Conservation (phyloP, 306 rosid genomes). For the Herpetospermum pedunculosum region DNA sequence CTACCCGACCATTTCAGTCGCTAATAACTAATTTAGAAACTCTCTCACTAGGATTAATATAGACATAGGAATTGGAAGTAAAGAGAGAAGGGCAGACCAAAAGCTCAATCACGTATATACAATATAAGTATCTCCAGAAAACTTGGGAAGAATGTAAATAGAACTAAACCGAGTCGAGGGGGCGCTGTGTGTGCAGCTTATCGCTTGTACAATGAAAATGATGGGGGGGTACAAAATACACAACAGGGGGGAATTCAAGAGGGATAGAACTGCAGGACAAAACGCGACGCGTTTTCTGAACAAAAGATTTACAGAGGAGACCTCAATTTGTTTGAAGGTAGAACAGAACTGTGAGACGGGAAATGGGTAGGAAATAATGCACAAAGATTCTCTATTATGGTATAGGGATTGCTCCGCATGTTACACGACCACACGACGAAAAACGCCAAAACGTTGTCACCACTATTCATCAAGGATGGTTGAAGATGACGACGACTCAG, state of each 20-base stretch:
- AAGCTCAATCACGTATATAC: slow-evolving; percentile 7
- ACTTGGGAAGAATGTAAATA: slow-evolving; percentile 8
- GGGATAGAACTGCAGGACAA: not conserved
- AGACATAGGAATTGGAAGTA: not conserved
- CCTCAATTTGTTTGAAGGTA: slow-evolving; percentile 10
- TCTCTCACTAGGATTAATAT: not conserved
- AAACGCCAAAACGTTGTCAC: not conserved
- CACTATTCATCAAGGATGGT: not conserved
- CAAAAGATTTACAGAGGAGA: slow-evolving; percentile 32
- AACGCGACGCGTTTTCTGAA: slow-evolving; percentile 4
- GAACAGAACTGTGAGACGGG: not conserved
- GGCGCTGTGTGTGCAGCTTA: not conserved
- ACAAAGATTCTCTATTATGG: slow-evolving; percentile 6
- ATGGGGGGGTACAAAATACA: slow-evolving; percentile 18
- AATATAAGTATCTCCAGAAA: not conserved
- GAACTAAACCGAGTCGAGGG: slow-evolving; percentile 5
- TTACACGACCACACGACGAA: slow-evolving; percentile 4
- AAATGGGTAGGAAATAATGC: slow-evolving; percentile 9
- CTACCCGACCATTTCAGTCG: not conserved
- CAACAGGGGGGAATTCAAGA: slow-evolving; percentile 12
- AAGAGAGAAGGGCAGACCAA: not conserved
- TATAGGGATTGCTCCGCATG: slow-evolving; percentile 7
- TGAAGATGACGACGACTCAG: slow-evolving; percentile 4
- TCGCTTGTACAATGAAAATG: slow-evolving; percentile 8
- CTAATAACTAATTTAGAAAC: not conserved